Conservation (phyloP, 192 early-diverging fungal genomes). For the Backusella sp. region DNA sequence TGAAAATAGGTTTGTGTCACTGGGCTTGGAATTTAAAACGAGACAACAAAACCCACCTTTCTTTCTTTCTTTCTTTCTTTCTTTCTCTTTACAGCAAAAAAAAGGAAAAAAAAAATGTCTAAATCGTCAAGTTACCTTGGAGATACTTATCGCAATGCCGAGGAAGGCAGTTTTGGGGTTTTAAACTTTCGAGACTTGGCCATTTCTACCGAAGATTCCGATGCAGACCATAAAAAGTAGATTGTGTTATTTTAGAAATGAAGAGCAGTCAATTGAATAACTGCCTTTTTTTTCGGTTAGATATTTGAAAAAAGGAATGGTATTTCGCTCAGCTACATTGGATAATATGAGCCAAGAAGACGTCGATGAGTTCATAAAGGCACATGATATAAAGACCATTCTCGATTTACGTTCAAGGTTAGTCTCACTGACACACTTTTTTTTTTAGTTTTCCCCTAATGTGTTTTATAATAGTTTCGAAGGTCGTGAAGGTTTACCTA, state of each 20-base stretch:
- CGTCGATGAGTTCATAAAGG: constrained; percentile 26
- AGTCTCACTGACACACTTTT: background rate
- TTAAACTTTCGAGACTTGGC: constrained; percentile 29
- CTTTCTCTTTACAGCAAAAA: background rate
- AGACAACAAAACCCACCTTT: background rate
- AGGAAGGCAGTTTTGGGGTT: constrained; percentile 14
- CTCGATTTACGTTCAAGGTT: constrained; percentile 42
- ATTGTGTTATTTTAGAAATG: background rate
- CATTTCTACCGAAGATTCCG: constrained; percentile 8
- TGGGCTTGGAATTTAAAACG: background rate
- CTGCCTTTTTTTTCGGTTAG: constrained; percentile 1
- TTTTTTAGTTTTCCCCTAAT: background rate
- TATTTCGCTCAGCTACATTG: constrained; percentile 43
- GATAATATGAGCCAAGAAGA: constrained; percentile 38
- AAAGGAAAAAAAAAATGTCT: too few relatives aligned
- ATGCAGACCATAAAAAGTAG: constrained; percentile 6
- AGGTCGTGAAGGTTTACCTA: constrained; percentile 11
- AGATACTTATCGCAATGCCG: background rate
- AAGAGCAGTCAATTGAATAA: background rate
- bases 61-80: background rate
- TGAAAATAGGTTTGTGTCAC: background rate
- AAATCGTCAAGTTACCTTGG: background rate
- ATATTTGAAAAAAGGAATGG: constrained; percentile 31
- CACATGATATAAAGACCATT: constrained; percentile 38
- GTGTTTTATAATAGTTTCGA: background rate